Percentiles rank a stretch among this genome's conserved stretches.
These are phyloP conservation scores for Caryopteris hybrid DNA, from an alignment of 305 asterid genomes.

Conservation along the genomic window DNA sequence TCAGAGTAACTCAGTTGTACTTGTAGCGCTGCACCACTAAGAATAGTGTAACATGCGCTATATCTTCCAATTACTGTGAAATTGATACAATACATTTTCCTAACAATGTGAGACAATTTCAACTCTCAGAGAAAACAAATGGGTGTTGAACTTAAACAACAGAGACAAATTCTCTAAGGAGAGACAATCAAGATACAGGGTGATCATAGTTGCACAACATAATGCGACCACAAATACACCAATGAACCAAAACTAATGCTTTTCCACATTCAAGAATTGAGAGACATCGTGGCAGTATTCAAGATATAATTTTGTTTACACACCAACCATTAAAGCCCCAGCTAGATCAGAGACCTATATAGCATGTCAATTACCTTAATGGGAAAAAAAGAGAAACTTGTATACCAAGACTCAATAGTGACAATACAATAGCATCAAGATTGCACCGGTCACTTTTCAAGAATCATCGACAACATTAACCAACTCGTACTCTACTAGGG, in stretches of 20 bases:
- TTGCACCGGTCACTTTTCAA: slow-evolving; percentile 22
- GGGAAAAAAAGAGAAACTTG: slow-evolving; percentile 16
- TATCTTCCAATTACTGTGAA: too few species aligned
- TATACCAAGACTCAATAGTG: slow-evolving; percentile 31
- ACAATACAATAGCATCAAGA: slow-evolving; percentile 9
- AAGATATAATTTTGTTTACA: slow-evolving; percentile 23
- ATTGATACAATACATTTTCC: neutral
- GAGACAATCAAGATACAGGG: neutral
- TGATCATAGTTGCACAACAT: neutral
- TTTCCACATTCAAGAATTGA: slow-evolving; percentile 11
- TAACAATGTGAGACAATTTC: neutral
- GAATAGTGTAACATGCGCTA: too few species aligned
- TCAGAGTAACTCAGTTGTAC: too few species aligned
- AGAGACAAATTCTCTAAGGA: neutral
- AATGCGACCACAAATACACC: neutral
- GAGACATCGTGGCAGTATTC: slow-evolving; percentile 5
- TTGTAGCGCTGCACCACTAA: too few species aligned
- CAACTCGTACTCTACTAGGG: slow-evolving; percentile 73
- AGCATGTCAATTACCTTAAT: slow-evolving; percentile 26
- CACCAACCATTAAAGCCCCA: slow-evolving; percentile 31
- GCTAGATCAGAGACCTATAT: slow-evolving; percentile 39
- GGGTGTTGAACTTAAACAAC: too few species aligned
- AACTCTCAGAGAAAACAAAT: too few species aligned
- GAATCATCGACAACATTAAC: slow-evolving; percentile 57
- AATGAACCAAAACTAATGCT: slow-evolving; percentile 4